A percentile compares a stretch with the other conserved stretches of the same genome.
phyloP scores from a whole-genome alignment of 495 filamentous ascomycete species.

The Penicilliopsis zonata region DNA sequence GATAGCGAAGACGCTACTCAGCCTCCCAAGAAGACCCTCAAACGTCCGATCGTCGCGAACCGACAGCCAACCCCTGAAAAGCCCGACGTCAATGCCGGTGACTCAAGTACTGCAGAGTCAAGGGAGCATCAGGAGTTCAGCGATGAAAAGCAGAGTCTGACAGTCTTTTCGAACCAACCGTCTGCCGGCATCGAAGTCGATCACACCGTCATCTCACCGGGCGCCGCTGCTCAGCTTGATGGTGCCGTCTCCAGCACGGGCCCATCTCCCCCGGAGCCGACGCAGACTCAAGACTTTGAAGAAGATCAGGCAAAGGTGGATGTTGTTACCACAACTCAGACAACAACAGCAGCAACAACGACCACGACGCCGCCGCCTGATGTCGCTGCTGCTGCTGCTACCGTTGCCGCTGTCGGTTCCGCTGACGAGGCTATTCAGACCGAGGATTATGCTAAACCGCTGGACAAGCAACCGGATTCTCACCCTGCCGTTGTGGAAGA shows the following conservation, averaged over 20 bases:
- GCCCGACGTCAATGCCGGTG: conserved; percentile 32
- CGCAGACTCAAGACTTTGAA: conserved; percentile 1
- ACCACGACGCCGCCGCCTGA: conserved; percentile 2
- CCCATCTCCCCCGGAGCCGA: conserved; percentile 6
- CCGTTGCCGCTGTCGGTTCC: not conserved
- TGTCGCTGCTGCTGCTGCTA: not conserved
- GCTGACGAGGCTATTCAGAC: not conserved
- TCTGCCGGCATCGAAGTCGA: conserved; percentile 24
- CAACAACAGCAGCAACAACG: too few relatives aligned
- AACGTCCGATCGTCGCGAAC: conserved; percentile 38
- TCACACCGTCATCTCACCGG: conserved; percentile 5
- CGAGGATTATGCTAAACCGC: conserved; percentile 5
- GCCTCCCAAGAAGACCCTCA: conserved; percentile 55
- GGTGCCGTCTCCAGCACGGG: conserved; percentile 9
- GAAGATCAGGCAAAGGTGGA: too few relatives aligned
- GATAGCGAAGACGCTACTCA: conserved; percentile 46
- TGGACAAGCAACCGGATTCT: conserved; percentile 4
- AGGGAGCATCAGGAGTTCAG: conserved; percentile 33
- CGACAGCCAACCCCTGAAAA: conserved; percentile 44
- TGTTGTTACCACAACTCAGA: too few relatives aligned
- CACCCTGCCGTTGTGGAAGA: too few relatives aligned
- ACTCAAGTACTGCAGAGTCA: conserved; percentile 44
- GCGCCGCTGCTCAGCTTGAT: conserved; percentile 13
- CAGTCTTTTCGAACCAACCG: conserved; percentile 20
- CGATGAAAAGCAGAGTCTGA: conserved; percentile 39